Evolutionary conservation across 2,329 filamentous ascomycete species (phyloP), one percentile per base, ranked within the genome.

Genomic region (Arachnopeziza araneosa): DNA sequence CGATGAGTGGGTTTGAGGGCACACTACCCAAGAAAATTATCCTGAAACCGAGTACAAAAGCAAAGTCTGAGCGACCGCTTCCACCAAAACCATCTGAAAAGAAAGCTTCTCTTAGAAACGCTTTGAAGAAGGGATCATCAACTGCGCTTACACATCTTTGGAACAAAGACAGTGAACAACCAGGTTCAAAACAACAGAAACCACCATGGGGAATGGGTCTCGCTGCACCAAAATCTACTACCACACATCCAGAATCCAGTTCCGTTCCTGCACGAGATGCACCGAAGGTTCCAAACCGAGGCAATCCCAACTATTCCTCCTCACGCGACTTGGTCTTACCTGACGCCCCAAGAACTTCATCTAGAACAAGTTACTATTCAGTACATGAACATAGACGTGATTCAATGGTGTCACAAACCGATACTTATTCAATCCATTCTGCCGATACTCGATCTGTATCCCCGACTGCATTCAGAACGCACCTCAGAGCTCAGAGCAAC

Each of bases 351-450:
- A 73, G 76, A 26, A 77, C 72, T 53, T 75, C 77, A 5, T 82
- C 80, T 0, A 73, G 77, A 50, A 67, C 80, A 44, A 80, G 79
- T 52, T 80, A 78, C 63, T 75, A 82, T 14, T 80, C 82, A 0
- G 71, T 82, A 2, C 79, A 80, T 48, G 79, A 84, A 54, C 75
- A 73, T 24, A 76, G 79, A 3, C 77, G 80, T 23, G 79, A 82
- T 63, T 86, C 83, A 0, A 69, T 83, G 14, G 75, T 83, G 3
- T 85, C 83, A 0, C 76, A 82, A 55, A 81, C 81, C 1, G 83
- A 85, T 58, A 79, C 80, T 0, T 82, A 80, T 60, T 82, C 82
- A 0, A 72, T 83, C 24, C 36, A 80, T 57, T 77, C 80, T 0
- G 69, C 75, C 21, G 76, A 80, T 21, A 71, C 75, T 7, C 72